These are phyloP conservation scores for Exophiala xenobiotica DNA, from an alignment of 2,329 filamentous ascomycete species.

Conservation along the genomic window DNA sequence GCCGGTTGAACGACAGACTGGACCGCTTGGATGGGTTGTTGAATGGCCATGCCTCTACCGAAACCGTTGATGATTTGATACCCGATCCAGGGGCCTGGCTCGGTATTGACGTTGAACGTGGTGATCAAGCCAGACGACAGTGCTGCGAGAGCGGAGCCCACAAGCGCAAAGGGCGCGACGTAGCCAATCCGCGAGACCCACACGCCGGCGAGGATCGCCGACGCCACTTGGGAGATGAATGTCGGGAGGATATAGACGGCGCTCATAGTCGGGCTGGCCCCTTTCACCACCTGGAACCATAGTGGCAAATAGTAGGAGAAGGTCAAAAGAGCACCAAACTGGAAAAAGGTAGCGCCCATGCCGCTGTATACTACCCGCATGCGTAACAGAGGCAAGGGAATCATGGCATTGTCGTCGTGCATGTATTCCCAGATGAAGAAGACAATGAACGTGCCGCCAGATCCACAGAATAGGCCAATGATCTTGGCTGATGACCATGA, in stretches of 20 bases:
- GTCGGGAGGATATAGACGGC: slow-evolving; percentile 28
- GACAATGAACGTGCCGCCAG: slow-evolving; percentile 32
- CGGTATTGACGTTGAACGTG: slow-evolving; percentile 30
- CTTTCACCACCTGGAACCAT: slow-evolving; percentile 48
- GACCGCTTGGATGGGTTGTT: slow-evolving; percentile 29
- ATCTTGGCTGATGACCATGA: slow-evolving; percentile 29
- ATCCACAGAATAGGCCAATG: slow-evolving; percentile 32
- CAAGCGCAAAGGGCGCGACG: slow-evolving; percentile 36
- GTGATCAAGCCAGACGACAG: slow-evolving; percentile 37
- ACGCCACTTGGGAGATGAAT: slow-evolving; percentile 24
- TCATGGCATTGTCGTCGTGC: slow-evolving; percentile 28
- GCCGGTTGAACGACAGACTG: slow-evolving; percentile 25
- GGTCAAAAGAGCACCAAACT: slow-evolving; percentile 29
- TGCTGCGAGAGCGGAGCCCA: slow-evolving; percentile 32
- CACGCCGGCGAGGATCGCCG: slow-evolving; percentile 18
- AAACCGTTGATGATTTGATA: slow-evolving; percentile 35
- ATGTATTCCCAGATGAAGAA: slow-evolving; percentile 34
- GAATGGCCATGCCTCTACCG: slow-evolving; percentile 31
- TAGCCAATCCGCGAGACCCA: slow-evolving; percentile 34
- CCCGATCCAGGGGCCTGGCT: slow-evolving; percentile 33
- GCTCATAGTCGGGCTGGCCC: slow-evolving; percentile 31
- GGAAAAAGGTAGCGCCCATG: slow-evolving; percentile 33
- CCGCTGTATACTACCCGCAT: slow-evolving; percentile 18
- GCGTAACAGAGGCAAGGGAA: slow-evolving; percentile 26
- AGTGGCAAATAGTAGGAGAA: slow-evolving; percentile 42